phyloP scores from a whole-genome alignment of 257 asterid species.

The Nicotiana tabacum region DNA sequence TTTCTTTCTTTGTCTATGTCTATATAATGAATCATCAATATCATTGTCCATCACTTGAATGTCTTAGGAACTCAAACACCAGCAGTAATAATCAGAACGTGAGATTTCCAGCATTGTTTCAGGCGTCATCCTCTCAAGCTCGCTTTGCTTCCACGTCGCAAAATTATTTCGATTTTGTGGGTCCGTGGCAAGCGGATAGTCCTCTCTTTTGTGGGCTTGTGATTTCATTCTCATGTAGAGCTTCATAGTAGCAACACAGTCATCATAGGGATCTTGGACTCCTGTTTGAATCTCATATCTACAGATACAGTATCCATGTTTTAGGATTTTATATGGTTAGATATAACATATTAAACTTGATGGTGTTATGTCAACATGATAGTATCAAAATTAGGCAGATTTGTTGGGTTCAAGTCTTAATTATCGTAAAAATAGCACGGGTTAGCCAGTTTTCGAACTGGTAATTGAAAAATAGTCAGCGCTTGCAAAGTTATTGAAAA shows the following conservation, averaged over 20 bases:
- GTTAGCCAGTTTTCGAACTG: too few species aligned
- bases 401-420: too few species aligned
- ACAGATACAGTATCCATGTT: background rate
- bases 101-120: conserved; percentile 62
- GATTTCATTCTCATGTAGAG: conserved; percentile 76
- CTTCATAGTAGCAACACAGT: conserved; percentile 75
- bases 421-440: too few species aligned
- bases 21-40: background rate
- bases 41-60: background rate
- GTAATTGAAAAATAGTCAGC: too few species aligned
- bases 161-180: conserved; percentile 64
- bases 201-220: conserved; percentile 50
- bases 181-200: conserved; percentile 59
- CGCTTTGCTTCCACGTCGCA: conserved; percentile 61
- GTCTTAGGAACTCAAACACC: conserved; percentile 61
- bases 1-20: background rate
- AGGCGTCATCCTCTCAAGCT: conserved; percentile 81
- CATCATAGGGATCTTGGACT: conserved; percentile 82
- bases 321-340: background rate
- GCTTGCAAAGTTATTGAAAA: too few species aligned
- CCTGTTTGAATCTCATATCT: conserved; percentile 82
- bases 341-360: too few species aligned
- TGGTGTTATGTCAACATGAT: too few species aligned
- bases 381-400: too few species aligned
- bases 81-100: conserved; percentile 75